Conservation (phyloP, 2,329 filamentous ascomycete species). For the Mycocentrospora acerina region DNA sequence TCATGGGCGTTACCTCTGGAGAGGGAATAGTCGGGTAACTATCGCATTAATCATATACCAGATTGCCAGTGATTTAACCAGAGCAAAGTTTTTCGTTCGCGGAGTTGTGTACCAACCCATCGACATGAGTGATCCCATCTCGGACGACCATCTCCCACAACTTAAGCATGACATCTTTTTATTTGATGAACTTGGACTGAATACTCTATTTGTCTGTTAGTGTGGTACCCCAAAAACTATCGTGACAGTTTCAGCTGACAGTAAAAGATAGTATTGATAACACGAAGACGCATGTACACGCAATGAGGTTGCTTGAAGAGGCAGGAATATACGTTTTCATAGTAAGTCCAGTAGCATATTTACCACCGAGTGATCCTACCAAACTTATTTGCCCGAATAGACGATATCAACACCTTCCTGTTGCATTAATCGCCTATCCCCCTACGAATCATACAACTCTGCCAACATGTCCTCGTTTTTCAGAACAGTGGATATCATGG, state of each 20-base stretch:
- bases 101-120: slow-evolving; percentile 6
- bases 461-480: slow-evolving; percentile 4
- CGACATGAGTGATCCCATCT: slow-evolving; percentile 4
- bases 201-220: slow-evolving; percentile 12
- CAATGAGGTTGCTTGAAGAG: slow-evolving; percentile 14
- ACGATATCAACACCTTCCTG: slow-evolving; percentile 3
- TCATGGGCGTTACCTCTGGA: slow-evolving; percentile 11
- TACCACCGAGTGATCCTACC: too few species aligned
- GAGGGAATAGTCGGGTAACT: slow-evolving; percentile 5
- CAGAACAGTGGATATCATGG: slow-evolving; percentile 7
- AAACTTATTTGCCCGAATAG: neutral
- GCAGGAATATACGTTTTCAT: slow-evolving; percentile 14
- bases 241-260: slow-evolving; percentile 1
- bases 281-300: slow-evolving; percentile 8
- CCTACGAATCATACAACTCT: slow-evolving; percentile 8
- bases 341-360: neutral
- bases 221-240: neutral
- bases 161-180: slow-evolving; percentile 8
- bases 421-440: slow-evolving; percentile 5
- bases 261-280: slow-evolving; percentile 6
- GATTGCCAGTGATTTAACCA: neutral
- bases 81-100: slow-evolving; percentile 7
- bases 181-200: slow-evolving; percentile 11
- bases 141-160: slow-evolving; percentile 5
- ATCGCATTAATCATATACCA: too few species aligned